Evolutionary conservation across 257 asterid species (phyloP).

Genomic region (Vinca minor): DNA sequence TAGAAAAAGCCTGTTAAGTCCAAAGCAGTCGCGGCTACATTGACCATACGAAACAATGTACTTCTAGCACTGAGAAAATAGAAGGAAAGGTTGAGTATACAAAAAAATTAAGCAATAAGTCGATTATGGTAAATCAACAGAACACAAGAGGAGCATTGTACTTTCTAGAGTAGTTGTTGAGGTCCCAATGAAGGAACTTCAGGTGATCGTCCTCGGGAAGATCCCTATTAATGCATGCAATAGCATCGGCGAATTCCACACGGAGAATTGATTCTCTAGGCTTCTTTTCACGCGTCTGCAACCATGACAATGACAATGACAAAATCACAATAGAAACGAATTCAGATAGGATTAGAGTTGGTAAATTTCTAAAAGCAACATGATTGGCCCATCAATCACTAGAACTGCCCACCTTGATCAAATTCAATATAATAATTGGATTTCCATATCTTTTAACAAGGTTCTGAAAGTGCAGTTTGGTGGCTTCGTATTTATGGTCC

Average conservation of each 20-base stretch:
- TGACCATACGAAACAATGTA: conserved; percentile 53
- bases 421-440: conserved; percentile 79
- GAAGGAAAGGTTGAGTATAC: conserved; percentile 7
- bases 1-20: conserved; percentile 67
- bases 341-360: background rate
- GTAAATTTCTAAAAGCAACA: conserved; percentile 12
- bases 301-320: conserved; percentile 15
- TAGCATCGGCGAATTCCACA: conserved; percentile 75
- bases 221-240: conserved; percentile 62
- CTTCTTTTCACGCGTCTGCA: conserved; percentile 83
- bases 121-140: conserved; percentile 5
- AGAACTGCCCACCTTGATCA: conserved; percentile 62
- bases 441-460: conserved; percentile 85
- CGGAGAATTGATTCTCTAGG: conserved; percentile 88
- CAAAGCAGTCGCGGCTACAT: conserved; percentile 70
- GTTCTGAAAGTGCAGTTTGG: conserved; percentile 85
- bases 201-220: conserved; percentile 52
- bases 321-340: background rate
- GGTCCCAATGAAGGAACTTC: conserved; percentile 96
- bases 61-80: conserved; percentile 48
- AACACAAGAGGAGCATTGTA: conserved; percentile 17
- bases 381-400: conserved; percentile 9
- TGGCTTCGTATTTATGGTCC: conserved; percentile 69
- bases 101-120: conserved; percentile 3
- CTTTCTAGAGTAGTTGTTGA: conserved; percentile 72